Percentiles rank a stretch among this genome's conserved stretches.
Evolutionary conservation across 2,329 filamentous ascomycete genomes (phyloP).

Genomic region (Pestalotiopsis sp.): DNA sequence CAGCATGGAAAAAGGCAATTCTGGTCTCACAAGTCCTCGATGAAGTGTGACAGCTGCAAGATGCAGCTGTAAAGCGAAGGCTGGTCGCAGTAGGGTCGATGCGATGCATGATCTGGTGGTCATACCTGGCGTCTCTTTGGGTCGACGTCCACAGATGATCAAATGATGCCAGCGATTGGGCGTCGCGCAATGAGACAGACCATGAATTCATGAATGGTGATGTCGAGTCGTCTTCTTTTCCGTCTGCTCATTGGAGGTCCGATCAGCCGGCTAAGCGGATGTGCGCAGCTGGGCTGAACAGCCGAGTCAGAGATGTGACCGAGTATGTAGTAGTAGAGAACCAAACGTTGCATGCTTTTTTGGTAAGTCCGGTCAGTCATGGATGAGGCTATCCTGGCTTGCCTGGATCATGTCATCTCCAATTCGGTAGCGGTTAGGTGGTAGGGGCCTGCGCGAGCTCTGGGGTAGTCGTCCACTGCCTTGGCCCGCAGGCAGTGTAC

Average conservation of each 20-base stretch:
- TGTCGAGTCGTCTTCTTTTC: background rate
- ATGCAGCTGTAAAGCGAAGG: slow-evolving; percentile 13
- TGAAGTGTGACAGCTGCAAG: slow-evolving; percentile 12
- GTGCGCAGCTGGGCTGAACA: background rate
- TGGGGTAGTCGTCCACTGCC: background rate
- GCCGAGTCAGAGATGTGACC: background rate
- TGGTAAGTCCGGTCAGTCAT: background rate
- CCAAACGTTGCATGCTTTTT: background rate
- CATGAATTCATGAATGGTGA: background rate
- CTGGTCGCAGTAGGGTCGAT: slow-evolving; percentile 26
- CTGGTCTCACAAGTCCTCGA: slow-evolving; percentile 2
- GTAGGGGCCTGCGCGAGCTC: background rate
- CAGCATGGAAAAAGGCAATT: slow-evolving; percentile 3
- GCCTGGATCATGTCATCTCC: background rate
- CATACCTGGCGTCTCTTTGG: background rate
- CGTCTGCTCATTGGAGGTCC: background rate
- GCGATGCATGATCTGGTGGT: slow-evolving; percentile 1
- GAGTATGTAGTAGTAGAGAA: background rate
- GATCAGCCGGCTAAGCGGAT: background rate
- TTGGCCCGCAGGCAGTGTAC: background rate
- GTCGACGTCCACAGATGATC: background rate
- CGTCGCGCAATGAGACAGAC: background rate
- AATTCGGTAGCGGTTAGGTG: no score
- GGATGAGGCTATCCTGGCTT: background rate
- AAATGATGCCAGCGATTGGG: background rate